These are phyloP conservation scores for Hypomontagnella submonticulosa DNA, from an alignment of 495 filamentous ascomycete species.

Conservation along the genomic window DNA sequence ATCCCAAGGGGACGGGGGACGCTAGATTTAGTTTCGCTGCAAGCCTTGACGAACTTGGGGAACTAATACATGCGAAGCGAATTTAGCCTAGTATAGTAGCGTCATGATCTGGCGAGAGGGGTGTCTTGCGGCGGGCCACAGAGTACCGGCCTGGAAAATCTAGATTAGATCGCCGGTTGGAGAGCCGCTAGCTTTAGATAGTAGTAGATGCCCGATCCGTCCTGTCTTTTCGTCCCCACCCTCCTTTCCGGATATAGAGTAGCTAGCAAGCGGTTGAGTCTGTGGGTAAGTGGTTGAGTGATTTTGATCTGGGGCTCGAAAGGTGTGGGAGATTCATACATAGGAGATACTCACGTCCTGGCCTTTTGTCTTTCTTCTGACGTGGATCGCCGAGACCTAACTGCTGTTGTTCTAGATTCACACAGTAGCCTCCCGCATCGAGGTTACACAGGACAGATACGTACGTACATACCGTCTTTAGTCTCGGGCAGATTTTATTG, in stretches of 20 bases:
- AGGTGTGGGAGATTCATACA: not conserved
- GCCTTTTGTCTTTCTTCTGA: too few species aligned
- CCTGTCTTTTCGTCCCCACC: slow-evolving; percentile 19
- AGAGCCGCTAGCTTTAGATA: slow-evolving; percentile 32
- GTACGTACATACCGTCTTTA: slow-evolving; percentile 1
- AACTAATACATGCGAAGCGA: slow-evolving; percentile 15
- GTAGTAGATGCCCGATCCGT: slow-evolving; percentile 29
- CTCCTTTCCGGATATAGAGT: slow-evolving; percentile 9
- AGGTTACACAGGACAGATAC: slow-evolving; percentile 9
- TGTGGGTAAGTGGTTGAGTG: slow-evolving; percentile 9
- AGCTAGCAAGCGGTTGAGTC: slow-evolving; percentile 19
- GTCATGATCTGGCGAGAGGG: slow-evolving; percentile 23
- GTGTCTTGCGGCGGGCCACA: slow-evolving; percentile 22
- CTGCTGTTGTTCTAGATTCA: slow-evolving; percentile 17
- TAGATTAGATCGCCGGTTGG: slow-evolving; percentile 26
- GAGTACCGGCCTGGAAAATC: slow-evolving; percentile 15
- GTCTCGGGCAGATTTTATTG: slow-evolving; percentile 12
- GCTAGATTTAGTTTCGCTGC: slow-evolving; percentile 35
- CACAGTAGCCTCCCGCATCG: slow-evolving; percentile 12
- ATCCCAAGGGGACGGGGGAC: slow-evolving; percentile 37
- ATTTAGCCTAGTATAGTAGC: slow-evolving; percentile 41
- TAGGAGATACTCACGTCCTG: too few species aligned
- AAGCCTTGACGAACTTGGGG: slow-evolving; percentile 17
- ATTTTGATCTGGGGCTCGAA: slow-evolving; percentile 11
- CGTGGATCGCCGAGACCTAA: not conserved